Conservation (phyloP, 345 rosid species). For the Citrus unshiu region DNA sequence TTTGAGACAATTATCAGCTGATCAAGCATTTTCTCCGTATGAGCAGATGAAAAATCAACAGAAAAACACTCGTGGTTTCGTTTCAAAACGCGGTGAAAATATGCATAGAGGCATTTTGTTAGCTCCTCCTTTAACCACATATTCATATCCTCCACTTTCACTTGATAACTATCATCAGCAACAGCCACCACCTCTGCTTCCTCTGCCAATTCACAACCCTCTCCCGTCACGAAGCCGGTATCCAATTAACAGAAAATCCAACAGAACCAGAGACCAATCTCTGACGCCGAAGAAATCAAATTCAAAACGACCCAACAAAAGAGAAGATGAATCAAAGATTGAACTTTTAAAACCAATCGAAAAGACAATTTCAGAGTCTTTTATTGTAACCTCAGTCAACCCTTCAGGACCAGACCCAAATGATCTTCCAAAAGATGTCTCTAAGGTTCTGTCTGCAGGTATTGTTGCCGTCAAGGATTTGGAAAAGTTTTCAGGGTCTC, state of each 20-base stretch:
- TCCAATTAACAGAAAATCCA: conserved; percentile 15
- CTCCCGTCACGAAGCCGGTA: conserved; percentile 32
- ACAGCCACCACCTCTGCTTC: conserved; percentile 63
- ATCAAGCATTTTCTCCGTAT: conserved; percentile 33
- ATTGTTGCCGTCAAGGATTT: background rate
- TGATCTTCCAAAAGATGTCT: conserved; percentile 42
- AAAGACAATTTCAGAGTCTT: background rate
- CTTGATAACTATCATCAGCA: background rate
- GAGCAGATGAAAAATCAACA: conserved; percentile 40
- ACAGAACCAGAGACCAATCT: conserved; percentile 29
- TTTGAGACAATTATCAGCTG: conserved; percentile 29
- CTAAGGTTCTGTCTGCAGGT: conserved; percentile 17
- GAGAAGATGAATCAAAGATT: conserved; percentile 5
- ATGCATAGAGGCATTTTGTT: conserved; percentile 33
- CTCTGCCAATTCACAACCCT: conserved; percentile 47
- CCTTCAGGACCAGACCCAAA: conserved; percentile 44
- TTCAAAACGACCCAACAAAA: conserved; percentile 15
- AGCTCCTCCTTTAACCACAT: conserved; percentile 27
- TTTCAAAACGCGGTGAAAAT: conserved; percentile 36
- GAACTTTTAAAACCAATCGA: background rate
- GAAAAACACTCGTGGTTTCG: conserved; percentile 30
- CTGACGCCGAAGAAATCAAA: conserved; percentile 39
- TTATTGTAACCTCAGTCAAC: conserved; percentile 2
- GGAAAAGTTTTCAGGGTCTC: conserved; percentile 36
- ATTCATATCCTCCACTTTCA: conserved; percentile 23